Conservation (phyloP, 805 yeast species). For the Hanseniaspora opuntiae region DNA sequence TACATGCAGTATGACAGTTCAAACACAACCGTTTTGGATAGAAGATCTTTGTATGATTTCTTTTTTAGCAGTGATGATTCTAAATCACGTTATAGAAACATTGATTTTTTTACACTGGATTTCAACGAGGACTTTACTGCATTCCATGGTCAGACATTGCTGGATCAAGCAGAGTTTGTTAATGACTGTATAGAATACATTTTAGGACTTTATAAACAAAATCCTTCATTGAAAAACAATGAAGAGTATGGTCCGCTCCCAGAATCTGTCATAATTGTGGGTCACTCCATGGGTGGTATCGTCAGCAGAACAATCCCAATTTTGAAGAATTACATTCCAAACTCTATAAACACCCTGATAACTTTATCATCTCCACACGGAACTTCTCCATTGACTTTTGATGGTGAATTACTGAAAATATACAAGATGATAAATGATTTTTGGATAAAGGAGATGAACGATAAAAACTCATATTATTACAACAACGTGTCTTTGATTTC, state of each 20-base stretch:
- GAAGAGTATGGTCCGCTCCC: conserved; percentile 30
- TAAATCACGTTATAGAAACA: conserved; percentile 26
- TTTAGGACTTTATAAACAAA: conserved; percentile 41
- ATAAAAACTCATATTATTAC: conserved; percentile 19
- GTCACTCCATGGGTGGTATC: conserved; percentile 96
- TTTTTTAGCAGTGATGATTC: conserved; percentile 14
- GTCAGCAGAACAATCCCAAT: conserved; percentile 79
- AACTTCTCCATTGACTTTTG: conserved; percentile 84
- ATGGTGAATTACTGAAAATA: conserved; percentile 66
- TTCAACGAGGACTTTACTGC: conserved; percentile 95
- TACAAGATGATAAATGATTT: conserved; percentile 63
- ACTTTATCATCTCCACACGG: conserved; percentile 88
- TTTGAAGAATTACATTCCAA: conserved; percentile 55
- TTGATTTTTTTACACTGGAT: conserved; percentile 84
- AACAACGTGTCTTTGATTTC: conserved; percentile 58
- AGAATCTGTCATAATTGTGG: conserved; percentile 60
- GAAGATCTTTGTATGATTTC: conserved; percentile 17
- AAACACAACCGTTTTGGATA: conserved; percentile 15
- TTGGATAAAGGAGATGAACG: conserved; percentile 55
- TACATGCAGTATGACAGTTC: neutral
- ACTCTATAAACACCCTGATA: conserved; percentile 67
- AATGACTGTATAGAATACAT: conserved; percentile 79
- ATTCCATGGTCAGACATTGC: conserved; percentile 82
- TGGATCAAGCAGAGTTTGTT: conserved; percentile 85
- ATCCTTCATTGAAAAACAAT: conserved; percentile 19